These are phyloP conservation scores for Epichloe sibirici DNA, from an alignment of 2,329 filamentous ascomycete species.

Conservation along the genomic window DNA sequence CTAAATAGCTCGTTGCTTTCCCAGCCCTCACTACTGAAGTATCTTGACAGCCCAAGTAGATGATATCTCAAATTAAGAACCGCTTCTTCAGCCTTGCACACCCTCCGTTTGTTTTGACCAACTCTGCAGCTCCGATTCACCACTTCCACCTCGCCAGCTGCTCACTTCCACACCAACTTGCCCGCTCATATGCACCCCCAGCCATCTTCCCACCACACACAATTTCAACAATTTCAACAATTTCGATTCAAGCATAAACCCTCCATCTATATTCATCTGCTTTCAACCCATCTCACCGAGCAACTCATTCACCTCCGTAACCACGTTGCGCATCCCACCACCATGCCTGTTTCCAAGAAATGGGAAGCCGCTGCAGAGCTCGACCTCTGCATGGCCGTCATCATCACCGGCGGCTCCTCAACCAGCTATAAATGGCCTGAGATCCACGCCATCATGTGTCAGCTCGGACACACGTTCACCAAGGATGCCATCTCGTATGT, in stretches of 20 bases:
- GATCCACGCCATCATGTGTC: conserved; percentile 19
- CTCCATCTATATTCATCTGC: background rate
- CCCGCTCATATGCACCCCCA: background rate
- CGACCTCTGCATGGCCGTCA: conserved; percentile 26
- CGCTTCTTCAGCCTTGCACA: no score
- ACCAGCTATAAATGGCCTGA: conserved; percentile 22
- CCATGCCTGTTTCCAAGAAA: conserved; percentile 22
- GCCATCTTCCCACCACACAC: background rate
- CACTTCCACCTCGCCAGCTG: background rate
- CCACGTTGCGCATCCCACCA: conserved; percentile 2
- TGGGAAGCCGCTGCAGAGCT: conserved; percentile 25
- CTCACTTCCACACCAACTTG: background rate
- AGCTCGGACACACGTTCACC: conserved; percentile 23
- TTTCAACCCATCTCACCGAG: no score
- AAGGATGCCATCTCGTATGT: conserved; percentile 28
- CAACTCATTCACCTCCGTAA: background rate
- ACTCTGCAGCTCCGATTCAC: background rate
- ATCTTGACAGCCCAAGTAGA: no score
- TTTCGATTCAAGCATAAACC: no score
- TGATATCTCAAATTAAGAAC: no score
- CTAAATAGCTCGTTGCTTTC: no score
- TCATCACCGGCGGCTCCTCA: conserved; percentile 13
- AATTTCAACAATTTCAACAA: background rate
- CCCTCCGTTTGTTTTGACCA: no score
- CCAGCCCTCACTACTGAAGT: no score